phyloP scores from a whole-genome alignment of 2,329 filamentous ascomycete genomes.

The Aspergillus sergii region DNA sequence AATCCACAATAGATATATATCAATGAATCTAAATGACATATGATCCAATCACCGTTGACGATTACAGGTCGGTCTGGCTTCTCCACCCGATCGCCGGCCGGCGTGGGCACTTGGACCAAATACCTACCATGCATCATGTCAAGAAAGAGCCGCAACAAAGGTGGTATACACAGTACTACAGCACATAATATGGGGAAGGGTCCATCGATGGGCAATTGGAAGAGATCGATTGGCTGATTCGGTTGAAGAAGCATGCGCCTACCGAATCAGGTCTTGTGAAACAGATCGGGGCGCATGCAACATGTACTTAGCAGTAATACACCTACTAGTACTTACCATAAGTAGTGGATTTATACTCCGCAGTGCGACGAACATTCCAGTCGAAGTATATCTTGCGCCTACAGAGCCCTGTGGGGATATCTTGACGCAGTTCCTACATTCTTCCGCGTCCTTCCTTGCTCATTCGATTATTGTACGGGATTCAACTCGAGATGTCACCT shows the following conservation, averaged over 20 bases:
- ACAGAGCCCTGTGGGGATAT: neutral
- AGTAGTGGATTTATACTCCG: neutral
- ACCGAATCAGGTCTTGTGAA: neutral
- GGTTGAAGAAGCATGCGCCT: neutral
- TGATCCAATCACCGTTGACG: neutral
- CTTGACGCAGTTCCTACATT: neutral
- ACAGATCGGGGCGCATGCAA: neutral
- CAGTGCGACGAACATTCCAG: neutral
- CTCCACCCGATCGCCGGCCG: neutral
- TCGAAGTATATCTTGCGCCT: neutral
- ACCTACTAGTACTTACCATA: neutral
- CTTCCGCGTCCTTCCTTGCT: neutral
- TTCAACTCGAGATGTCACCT: neutral
- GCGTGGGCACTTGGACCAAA: slow-evolving; percentile 3
- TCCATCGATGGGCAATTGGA: neutral
- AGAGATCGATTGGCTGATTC: neutral
- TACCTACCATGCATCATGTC: neutral
- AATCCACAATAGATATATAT: neutral
- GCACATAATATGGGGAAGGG: neutral
- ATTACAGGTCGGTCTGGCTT: neutral
- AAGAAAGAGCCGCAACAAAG: neutral
- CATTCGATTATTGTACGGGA: neutral
- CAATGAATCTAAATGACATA: neutral
- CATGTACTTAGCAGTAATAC: neutral
- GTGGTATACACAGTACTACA: neutral